A percentile compares a stretch with the other conserved stretches of the same genome.
phyloP scores from a whole-genome alignment of 306 rosid species.

The Pyrus pyrifolia region DNA sequence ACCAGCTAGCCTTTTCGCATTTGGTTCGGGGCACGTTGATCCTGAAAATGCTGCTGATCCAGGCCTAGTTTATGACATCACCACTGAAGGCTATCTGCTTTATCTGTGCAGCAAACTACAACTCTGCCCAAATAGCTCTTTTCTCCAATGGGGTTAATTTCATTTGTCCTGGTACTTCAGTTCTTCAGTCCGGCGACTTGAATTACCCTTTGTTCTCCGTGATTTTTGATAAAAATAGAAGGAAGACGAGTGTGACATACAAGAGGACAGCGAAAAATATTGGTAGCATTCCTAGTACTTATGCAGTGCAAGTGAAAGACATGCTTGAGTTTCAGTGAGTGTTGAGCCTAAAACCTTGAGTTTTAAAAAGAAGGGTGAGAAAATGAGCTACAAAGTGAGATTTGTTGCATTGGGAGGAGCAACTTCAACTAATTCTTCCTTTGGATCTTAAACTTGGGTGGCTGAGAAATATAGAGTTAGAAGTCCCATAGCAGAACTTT shows the following conservation, averaged over 20 bases:
- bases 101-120: slow-evolving; percentile 55
- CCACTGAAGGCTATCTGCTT: slow-evolving; percentile 34
- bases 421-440: slow-evolving; percentile 23
- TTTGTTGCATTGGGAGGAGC: slow-evolving; percentile 27
- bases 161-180: slow-evolving; percentile 22
- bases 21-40: slow-evolving; percentile 67
- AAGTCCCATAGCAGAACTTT: slow-evolving; percentile 66
- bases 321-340: slow-evolving; percentile 33
- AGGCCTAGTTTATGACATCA: slow-evolving; percentile 56
- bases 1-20: slow-evolving; percentile 50
- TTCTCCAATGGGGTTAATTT: slow-evolving; percentile 26
- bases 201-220: slow-evolving; percentile 74
- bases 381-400: slow-evolving; percentile 44
- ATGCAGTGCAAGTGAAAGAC: slow-evolving; percentile 43
- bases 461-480: slow-evolving; percentile 38
- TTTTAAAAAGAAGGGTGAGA: slow-evolving; percentile 41
- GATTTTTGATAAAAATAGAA: slow-evolving; percentile 10
- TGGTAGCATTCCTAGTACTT: slow-evolving; percentile 34
- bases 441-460: slow-evolving; percentile 52
- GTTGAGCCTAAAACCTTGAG: slow-evolving; percentile 41
- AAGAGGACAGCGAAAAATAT: slow-evolving; percentile 63
- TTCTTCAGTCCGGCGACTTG: slow-evolving; percentile 40
- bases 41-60: slow-evolving; percentile 67
- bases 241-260: slow-evolving; percentile 29
- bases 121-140: slow-evolving; percentile 44